Percentiles rank a stretch among this genome's conserved stretches.
These are phyloP conservation scores for Fusarium marasasianum DNA, from an alignment of 2,329 filamentous ascomycete genomes.

Conservation along the genomic window DNA sequence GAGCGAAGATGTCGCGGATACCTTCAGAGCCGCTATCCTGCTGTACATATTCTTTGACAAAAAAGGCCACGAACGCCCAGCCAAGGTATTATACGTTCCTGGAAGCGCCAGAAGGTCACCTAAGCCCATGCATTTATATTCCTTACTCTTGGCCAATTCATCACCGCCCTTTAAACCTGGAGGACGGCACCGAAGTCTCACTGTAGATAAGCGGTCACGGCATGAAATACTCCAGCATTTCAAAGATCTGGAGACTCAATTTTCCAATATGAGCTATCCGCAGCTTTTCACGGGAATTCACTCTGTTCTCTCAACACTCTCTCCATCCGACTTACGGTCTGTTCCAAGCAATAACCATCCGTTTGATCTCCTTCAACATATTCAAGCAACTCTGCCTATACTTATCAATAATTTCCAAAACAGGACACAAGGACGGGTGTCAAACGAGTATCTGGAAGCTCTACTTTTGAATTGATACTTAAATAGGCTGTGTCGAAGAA, in stretches of 20 bases:
- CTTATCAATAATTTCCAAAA: neutral
- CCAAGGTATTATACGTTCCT: neutral
- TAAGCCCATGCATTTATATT: rapidly evolving
- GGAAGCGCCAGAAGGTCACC: rapidly evolving
- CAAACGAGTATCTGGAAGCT: neutral
- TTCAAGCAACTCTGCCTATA: neutral
- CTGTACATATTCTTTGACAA: neutral
- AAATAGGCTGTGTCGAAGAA: rapidly evolving
- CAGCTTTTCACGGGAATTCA: neutral
- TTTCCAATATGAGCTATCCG: neutral
- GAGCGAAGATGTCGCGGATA: neutral
- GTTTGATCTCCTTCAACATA: neutral
- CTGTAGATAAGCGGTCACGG: neutral
- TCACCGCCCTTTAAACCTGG: rapidly evolving
- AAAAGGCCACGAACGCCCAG: neutral
- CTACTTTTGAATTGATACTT: neutral
- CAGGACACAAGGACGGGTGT: neutral
- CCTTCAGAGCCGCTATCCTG: neutral
- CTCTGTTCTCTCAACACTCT: neutral
- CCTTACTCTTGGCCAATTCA: rapidly evolving
- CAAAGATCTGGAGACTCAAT: rapidly evolving
- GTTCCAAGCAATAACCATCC: neutral
- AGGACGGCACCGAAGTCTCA: neutral
- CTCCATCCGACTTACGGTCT: neutral
- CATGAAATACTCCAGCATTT: neutral